Conservation (phyloP, 106 monocot species). For the Dioscorea zingiberensis region DNA sequence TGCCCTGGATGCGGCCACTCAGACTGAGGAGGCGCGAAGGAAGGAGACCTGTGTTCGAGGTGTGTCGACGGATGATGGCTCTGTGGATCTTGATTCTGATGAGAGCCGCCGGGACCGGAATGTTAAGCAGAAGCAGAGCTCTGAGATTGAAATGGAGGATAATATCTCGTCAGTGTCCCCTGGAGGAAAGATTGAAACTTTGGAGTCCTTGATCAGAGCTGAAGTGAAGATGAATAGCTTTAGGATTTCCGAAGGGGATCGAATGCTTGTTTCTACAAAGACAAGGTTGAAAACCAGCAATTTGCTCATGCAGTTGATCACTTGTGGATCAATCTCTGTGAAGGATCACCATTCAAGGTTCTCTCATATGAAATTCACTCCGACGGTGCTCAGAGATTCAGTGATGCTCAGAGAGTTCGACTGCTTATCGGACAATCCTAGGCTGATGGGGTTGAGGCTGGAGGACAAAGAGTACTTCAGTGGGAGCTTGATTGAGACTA, state of each 20-base stretch:
- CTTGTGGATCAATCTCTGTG: slow-evolving; percentile 64
- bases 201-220: slow-evolving; percentile 59
- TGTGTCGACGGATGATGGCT: slow-evolving; percentile 2
- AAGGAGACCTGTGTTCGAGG: no score
- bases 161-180: slow-evolving; percentile 35
- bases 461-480: slow-evolving; percentile 78
- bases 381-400: slow-evolving; percentile 9
- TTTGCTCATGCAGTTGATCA: slow-evolving; percentile 59
- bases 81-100: slow-evolving; percentile 10
- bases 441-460: slow-evolving; percentile 30
- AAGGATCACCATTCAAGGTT: slow-evolving; percentile 60
- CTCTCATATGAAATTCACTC: slow-evolving; percentile 37
- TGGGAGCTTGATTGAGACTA: slow-evolving; percentile 75
- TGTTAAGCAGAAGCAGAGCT: neutral
- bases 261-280: slow-evolving; percentile 20
- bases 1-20: slow-evolving; percentile 50
- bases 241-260: slow-evolving; percentile 40
- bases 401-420: slow-evolving; percentile 14
- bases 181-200: slow-evolving; percentile 42
- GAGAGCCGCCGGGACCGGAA: neutral
- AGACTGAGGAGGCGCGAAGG: slow-evolving; percentile 31
- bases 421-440: slow-evolving; percentile 36
- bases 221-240: slow-evolving; percentile 36
- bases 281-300: slow-evolving; percentile 42
- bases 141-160: slow-evolving; percentile 12